phyloP scores from a whole-genome alignment of 2,329 filamentous ascomycete species.

The Neodidymelliopsis sp. region DNA sequence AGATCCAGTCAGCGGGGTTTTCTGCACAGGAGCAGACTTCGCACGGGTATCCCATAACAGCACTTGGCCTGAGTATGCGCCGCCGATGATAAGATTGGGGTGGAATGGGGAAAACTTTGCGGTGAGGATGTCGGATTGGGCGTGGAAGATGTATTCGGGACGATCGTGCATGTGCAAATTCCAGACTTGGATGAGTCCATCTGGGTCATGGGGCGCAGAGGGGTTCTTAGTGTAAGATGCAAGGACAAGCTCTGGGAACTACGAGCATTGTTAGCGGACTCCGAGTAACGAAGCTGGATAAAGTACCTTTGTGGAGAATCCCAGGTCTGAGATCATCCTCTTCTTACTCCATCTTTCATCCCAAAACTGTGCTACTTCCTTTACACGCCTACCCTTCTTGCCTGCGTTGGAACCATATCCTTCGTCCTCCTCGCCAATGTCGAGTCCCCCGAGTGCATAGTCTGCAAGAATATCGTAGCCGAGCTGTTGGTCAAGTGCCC shows the following conservation, averaged over 20 bases:
- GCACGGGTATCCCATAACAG: conserved; percentile 96
- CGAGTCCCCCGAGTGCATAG: conserved; percentile 80
- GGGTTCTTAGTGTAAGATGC: conserved; percentile 98
- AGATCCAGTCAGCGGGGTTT: conserved; percentile 92
- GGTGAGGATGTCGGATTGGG: conserved; percentile 91
- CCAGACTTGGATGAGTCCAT: conserved; percentile 95
- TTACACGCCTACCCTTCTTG: conserved; percentile 76
- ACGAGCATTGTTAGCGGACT: conserved; percentile 28
- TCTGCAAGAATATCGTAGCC: conserved; percentile 96
- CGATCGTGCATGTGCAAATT: conserved; percentile 93
- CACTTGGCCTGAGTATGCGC: conserved; percentile 95
- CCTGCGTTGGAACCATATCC: conserved; percentile 72
- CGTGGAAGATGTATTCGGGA: conserved; percentile 95
- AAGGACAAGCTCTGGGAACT: conserved; percentile 88
- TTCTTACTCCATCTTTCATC: conserved; percentile 97
- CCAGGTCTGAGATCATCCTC: conserved; percentile 93
- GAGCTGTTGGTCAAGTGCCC: conserved; percentile 90
- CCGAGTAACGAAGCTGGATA: neutral
- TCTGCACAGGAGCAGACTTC: conserved; percentile 83
- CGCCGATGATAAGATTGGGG: conserved; percentile 93
- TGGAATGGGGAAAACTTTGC: conserved; percentile 99
- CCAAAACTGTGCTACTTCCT: conserved; percentile 91
- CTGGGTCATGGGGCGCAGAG: conserved; percentile 89
- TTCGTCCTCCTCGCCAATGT: conserved; percentile 85
- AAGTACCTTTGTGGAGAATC: conserved; percentile 85